Percentiles rank a stretch among this genome's conserved stretches.
Evolutionary conservation across 2,329 filamentous ascomycete species (phyloP).

Genomic region (Fusarium praegraminearum): DNA sequence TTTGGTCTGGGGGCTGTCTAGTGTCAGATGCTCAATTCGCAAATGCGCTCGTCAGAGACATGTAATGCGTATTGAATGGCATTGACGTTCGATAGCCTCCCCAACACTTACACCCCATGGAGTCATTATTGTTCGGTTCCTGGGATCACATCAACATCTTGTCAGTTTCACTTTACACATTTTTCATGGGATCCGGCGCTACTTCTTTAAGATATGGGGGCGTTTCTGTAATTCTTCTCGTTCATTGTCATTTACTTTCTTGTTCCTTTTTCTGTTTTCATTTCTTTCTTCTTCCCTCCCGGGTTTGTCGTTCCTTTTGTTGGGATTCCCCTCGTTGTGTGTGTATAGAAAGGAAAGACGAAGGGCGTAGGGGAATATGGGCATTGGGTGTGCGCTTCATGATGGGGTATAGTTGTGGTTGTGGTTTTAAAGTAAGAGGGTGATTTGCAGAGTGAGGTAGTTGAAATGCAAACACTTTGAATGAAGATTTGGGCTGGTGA

Average conservation of each 20-base stretch:
- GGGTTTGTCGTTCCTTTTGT: conserved; percentile 32
- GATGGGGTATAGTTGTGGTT: conserved; percentile 29
- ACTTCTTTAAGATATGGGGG: conserved; percentile 42
- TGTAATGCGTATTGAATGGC: background rate
- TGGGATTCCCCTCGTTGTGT: conserved; percentile 15
- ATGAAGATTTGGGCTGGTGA: conserved; percentile 9
- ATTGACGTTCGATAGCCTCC: conserved; percentile 1
- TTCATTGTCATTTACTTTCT: conserved; percentile 39
- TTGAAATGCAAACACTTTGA: conserved; percentile 46
- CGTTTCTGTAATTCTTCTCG: conserved; percentile 35
- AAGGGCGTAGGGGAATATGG: conserved; percentile 16
- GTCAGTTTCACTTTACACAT: conserved; percentile 28
- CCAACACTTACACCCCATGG: conserved; percentile 20
- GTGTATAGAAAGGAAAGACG: conserved; percentile 20
- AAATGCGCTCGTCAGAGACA: background rate
- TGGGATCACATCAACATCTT: conserved; percentile 30
- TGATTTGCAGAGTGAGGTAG: conserved; percentile 42
- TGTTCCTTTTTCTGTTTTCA: conserved; percentile 21
- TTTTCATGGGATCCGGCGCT: conserved; percentile 48
- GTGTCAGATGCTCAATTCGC: conserved; percentile 23
- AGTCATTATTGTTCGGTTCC: conserved; percentile 32
- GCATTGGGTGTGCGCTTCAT: conserved; percentile 36
- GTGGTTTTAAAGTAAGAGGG: conserved; percentile 6
- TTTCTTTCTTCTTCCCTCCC: conserved; percentile 17
- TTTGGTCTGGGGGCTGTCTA: conserved; percentile 23